Evolutionary conservation across 192 early-diverging fungal species (phyloP), one percentile per base, ranked within the genome.

Genomic region (Podochytrium sp.): DNA sequence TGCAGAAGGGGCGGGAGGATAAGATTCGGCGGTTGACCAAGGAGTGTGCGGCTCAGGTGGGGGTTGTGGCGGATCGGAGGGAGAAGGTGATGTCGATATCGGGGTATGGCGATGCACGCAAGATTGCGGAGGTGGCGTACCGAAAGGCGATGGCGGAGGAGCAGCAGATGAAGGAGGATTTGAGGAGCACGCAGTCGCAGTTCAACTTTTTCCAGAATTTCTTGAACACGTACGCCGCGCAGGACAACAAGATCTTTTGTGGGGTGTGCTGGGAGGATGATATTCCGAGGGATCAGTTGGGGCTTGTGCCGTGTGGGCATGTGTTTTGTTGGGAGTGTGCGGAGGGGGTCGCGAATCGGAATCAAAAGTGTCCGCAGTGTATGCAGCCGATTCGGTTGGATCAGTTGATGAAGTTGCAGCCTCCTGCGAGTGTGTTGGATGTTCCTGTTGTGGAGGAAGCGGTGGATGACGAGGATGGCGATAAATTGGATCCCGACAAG

Each of bases 141-240:
- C 27, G 42, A 60, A 49, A 32, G 43, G 50, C 27, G 7, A n/a
- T 47, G 30, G 30, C 2, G 23, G 29, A 52, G n/a, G 47, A 60
- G 12, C 43, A 41, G n/a, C 40, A 74, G 16, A 60, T 47, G 18
- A 40, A 38, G 32, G 51, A 62, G 29, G 71, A 58, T 5, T 23
- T 74, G 50, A 18, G 30, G 27, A 30, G 23, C 16, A 65, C 40
- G 23, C 73, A 65, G 56, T 52, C 73, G 1, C 73, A 74, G 55
- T 74, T 56, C 62, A 63, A 74, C 41, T 74, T 41, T 40, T 74
- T 74, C 38, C n/a, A 65, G 25, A 74, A 74, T 43, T 74, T 74
- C 51, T 18, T 67, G n/a, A 58, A 63, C 20, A 56, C 32, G 3
- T 74, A 74, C 41, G 12, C 23, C 10, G 10, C 49, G 16, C 29